Base-by-base conservation (phyloP, 306 rosid genomes). In the Castanea mollissima region DNA sequence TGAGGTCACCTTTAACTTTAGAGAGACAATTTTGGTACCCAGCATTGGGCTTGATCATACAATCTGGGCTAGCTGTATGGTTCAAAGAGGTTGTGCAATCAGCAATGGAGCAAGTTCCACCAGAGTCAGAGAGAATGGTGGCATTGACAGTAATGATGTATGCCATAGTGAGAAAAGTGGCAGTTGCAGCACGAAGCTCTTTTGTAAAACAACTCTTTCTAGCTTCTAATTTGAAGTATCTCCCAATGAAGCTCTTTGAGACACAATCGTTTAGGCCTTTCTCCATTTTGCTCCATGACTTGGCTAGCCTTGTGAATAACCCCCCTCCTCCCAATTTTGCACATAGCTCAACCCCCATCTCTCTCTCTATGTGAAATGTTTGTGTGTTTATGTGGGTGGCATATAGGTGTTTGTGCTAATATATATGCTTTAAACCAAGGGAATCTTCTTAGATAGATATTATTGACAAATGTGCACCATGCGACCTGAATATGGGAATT, bases 81-180 rank as follows among this genome's bases (percentile, higher is more conserved):
- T 82, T 80, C 11, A 34, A 86, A 34, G 86, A 90, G 18, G 80
- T 10, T 0, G 97, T 84, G 87, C 98, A 92, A 79, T 95, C 91
- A 0, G 93, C 73, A 5, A 74, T 41, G 5, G 98, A 88, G 76
- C 99, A 96, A 0, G 87, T 83, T 14, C 96, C 98, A 0, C 99
- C 99, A 5, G 97, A 91, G 82, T 86, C 92, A 4, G 90, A 19
- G 25, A 93, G 52, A 78, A 96, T 83, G 80, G 95, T 93, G 81
- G 99, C 98, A 76, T 96, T 96, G 83, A 96, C 96, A 5, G 97
- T 87, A 78, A 96, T 91, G 88, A 93, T 96, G 62, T 96, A 96
- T 21, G 96, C 98, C 99, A 96, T 96, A 71, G 99, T 96, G 74
- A 96, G 87, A 52, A 96, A 96, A 27, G 98, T 96, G 73, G 97